These are phyloP conservation scores for Ustilago tritici DNA, from an alignment of 1,284 basidiomycete genomes.

Conservation along the genomic window DNA sequence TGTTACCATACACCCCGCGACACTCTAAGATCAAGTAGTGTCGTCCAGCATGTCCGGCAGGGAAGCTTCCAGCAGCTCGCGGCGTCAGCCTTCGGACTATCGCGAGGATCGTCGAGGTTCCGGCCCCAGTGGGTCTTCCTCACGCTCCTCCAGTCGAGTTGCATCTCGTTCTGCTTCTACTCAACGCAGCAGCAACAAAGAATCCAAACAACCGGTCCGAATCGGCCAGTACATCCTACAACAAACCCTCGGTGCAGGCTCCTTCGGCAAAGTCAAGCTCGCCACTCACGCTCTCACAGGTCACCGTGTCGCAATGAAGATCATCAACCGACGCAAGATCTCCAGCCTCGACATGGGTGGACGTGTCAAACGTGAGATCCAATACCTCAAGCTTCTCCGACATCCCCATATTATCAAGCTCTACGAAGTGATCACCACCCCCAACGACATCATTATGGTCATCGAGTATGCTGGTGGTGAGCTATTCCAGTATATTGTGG, in stretches of 20 bases:
- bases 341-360: slow-evolving; percentile 79
- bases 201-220: slow-evolving; percentile 57
- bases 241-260: slow-evolving; percentile 77
- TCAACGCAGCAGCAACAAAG: slow-evolving; percentile 25
- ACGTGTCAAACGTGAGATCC: slow-evolving; percentile 84
- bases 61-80: slow-evolving; percentile 23
- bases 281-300: slow-evolving; percentile 93
- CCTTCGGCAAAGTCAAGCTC: slow-evolving; percentile 98
- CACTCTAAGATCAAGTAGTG: neutral
- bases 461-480: slow-evolving; percentile 69
- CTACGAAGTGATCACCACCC: slow-evolving; percentile 69
- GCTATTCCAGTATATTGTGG: slow-evolving; percentile 69
- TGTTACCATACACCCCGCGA: neutral
- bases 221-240: slow-evolving; percentile 67
- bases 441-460: slow-evolving; percentile 69
- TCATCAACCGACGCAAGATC: slow-evolving; percentile 93
- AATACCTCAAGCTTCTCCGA: slow-evolving; percentile 67
- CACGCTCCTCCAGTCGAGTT: slow-evolving; percentile 38
- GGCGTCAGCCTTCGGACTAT: slow-evolving; percentile 37
- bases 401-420: slow-evolving; percentile 70
- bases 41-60: slow-evolving; percentile 24
- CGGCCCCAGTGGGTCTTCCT: slow-evolving; percentile 18
- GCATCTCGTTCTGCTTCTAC: slow-evolving; percentile 33
- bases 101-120: slow-evolving; percentile 19
- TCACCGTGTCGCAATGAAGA: slow-evolving; percentile 97